Evolutionary conservation across 345 rosid species (phyloP).

Genomic region (Salix viminalis): DNA sequence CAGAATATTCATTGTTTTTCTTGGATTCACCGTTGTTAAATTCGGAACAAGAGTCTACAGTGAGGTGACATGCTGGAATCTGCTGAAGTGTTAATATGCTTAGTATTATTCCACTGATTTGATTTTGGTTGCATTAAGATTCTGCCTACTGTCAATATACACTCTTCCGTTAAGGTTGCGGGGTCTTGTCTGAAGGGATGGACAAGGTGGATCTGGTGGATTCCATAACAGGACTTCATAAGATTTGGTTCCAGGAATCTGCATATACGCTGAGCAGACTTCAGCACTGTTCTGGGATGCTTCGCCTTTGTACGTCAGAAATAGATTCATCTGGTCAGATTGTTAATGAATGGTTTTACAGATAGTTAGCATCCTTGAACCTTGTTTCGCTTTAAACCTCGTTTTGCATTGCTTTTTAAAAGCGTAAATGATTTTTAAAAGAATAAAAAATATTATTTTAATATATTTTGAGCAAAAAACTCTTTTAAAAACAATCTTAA

Average conservation of each 20-base stretch:
- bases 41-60: neutral
- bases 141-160: neutral
- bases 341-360: too few relatives aligned
- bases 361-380: too few relatives aligned
- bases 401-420: too few relatives aligned
- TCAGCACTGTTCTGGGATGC: neutral
- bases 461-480: too few relatives aligned
- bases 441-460: too few relatives aligned
- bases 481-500: too few relatives aligned
- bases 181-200: neutral
- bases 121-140: neutral
- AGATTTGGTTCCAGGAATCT: neutral
- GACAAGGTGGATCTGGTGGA: neutral
- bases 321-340: too few relatives aligned
- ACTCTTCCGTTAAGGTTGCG: neutral
- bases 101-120: neutral
- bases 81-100: neutral
- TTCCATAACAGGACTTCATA: neutral
- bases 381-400: too few relatives aligned
- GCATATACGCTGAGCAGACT: neutral
- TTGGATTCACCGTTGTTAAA: neutral
- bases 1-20: neutral
- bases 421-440: too few relatives aligned
- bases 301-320: too few relatives aligned
- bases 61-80: neutral